Conservation (phyloP, 805 yeast species). For the Metschnikowia colocasiae region DNA sequence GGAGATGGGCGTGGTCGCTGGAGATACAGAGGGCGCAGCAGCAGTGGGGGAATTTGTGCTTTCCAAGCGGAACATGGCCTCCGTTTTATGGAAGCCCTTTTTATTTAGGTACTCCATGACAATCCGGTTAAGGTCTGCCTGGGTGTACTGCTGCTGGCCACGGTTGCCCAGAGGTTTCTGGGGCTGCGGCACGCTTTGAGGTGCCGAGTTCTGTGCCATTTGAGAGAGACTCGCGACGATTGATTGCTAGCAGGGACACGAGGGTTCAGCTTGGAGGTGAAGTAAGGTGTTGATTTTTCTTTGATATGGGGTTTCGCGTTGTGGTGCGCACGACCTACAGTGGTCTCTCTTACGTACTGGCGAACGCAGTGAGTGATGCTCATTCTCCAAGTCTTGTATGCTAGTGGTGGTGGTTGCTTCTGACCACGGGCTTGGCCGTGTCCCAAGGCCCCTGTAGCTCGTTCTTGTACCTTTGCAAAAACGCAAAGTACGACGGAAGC, state of each 20-base stretch:
- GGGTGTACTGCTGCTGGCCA: conserved; percentile 52
- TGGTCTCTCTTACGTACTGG: background rate
- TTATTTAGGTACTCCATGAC: conserved; percentile 90
- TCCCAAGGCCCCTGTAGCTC: conserved; percentile 95
- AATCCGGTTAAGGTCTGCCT: conserved; percentile 85
- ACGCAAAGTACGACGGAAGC: conserved; percentile 68
- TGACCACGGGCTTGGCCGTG: conserved; percentile 67
- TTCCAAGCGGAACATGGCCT: conserved; percentile 89
- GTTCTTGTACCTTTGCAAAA: conserved; percentile 73
- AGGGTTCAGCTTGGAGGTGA: background rate
- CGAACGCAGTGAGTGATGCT: background rate
- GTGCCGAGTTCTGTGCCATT: conserved; percentile 11
- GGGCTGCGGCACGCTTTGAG: conserved; percentile 4
- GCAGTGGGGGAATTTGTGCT: conserved; percentile 59
- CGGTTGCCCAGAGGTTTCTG: conserved; percentile 5
- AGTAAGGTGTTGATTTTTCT: background rate
- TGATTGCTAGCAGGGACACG: conserved; percentile 2
- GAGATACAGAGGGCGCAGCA: conserved; percentile 46
- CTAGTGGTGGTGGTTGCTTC: conserved; percentile 1
- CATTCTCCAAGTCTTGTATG: background rate
- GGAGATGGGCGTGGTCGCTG: conserved; percentile 38
- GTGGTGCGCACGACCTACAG: conserved; percentile 1
- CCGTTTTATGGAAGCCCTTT: conserved; percentile 92
- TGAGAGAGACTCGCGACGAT: conserved; percentile 1
- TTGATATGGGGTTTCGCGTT: conserved; percentile 3